Conservation (phyloP, 2,329 filamentous ascomycete species). For the Blumeriella jaapii region DNA sequence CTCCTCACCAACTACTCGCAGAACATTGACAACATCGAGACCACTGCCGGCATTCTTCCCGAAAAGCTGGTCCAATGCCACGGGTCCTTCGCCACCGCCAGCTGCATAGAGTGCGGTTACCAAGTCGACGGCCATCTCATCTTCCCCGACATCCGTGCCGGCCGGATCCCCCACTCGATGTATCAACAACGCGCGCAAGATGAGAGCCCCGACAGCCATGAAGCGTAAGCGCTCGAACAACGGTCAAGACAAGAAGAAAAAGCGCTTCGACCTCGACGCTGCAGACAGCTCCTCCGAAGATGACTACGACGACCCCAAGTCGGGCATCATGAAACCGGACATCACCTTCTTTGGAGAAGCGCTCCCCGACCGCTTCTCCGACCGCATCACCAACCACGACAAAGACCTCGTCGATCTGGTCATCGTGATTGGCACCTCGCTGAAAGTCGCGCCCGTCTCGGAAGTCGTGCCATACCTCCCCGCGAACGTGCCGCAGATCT, state of each 20-base stretch:
- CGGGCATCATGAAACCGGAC: conserved; percentile 89
- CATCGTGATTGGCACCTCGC: conserved; percentile 88
- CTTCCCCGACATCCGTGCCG: conserved; percentile 66
- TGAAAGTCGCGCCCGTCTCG: conserved; percentile 91
- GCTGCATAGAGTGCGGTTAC: conserved; percentile 71
- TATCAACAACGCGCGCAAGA: conserved; percentile 39
- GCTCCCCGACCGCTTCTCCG: conserved; percentile 72
- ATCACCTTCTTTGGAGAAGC: conserved; percentile 97
- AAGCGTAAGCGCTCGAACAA: conserved; percentile 44
- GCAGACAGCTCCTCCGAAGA: conserved; percentile 30
- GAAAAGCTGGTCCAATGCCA: conserved; percentile 92
- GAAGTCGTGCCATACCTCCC: conserved; percentile 79
- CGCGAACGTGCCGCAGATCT: conserved; percentile 74
- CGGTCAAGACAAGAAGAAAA: conserved; percentile 36
- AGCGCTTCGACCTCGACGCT: conserved; percentile 16
- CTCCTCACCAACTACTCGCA: conserved; percentile 96
- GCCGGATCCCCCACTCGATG: conserved; percentile 69
- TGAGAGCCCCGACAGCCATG: conserved; percentile 38
- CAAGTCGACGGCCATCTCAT: conserved; percentile 65
- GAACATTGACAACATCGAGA: conserved; percentile 95
- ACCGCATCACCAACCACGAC: conserved; percentile 72
- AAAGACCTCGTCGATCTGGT: conserved; percentile 73
- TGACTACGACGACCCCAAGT: conserved; percentile 48
- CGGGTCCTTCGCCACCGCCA: conserved; percentile 87
- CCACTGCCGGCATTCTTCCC: conserved; percentile 67